A percentile compares a stretch with the other conserved stretches of the same genome.
These are phyloP conservation scores for Plasmodium blacklocki DNA, from an alignment of 169 alveolate species.

Conservation along the genomic window DNA sequence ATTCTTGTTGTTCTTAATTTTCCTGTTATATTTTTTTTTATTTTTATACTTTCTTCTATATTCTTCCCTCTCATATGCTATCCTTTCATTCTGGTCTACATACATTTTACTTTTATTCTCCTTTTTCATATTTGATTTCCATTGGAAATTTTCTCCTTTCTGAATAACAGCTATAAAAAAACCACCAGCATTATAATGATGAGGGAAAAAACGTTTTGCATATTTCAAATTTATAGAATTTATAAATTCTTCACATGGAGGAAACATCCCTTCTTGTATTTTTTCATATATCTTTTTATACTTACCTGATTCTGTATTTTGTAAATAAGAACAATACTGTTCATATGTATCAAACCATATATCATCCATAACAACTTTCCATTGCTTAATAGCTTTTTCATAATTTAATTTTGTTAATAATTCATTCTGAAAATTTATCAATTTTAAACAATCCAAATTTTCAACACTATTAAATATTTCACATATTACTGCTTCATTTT, in stretches of 20 bases:
- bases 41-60: constrained; percentile 47
- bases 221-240: constrained; percentile 77
- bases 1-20: constrained; percentile 23
- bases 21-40: constrained; percentile 32
- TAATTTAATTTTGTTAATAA: constrained; percentile 79
- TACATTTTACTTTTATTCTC: constrained; percentile 9
- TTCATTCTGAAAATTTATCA: constrained; percentile 87
- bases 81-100: not conserved
- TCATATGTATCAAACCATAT: constrained; percentile 76
- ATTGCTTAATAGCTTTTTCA: constrained; percentile 82
- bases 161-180: constrained; percentile 91
- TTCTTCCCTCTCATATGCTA: not conserved
- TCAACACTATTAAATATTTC: constrained; percentile 89
- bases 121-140: constrained; percentile 66
- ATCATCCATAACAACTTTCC: constrained; percentile 83
- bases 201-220: constrained; percentile 95
- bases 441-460: constrained; percentile 83
- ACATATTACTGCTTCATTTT: constrained; percentile 92
- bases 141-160: constrained; percentile 53
- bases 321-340: constrained; percentile 46
- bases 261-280: constrained; percentile 80
- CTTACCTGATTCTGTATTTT: constrained; percentile 12
- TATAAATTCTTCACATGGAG: constrained; percentile 74
- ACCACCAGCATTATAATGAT: constrained; percentile 96
- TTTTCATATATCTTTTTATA: constrained; percentile 70